Evolutionary conservation across 2,329 filamentous ascomycete genomes (phyloP).

Genomic region (Hypoxylon sp.): DNA sequence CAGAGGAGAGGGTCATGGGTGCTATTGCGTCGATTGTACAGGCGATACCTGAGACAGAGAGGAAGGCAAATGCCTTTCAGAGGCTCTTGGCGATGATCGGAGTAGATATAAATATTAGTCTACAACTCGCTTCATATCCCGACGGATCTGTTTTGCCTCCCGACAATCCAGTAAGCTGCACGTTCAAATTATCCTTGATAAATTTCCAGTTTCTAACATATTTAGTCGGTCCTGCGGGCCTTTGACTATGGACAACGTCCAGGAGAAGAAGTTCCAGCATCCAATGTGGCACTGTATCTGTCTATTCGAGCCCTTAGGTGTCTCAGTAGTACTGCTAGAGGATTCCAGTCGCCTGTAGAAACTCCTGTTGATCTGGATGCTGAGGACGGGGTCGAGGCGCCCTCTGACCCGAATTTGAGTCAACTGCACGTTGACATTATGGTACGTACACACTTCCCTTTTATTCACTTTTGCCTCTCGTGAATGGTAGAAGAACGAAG

Average conservation of each 20-base stretch:
- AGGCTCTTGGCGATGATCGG: conserved; percentile 69
- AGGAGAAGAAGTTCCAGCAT: conserved; percentile 34
- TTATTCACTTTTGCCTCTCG: too few species aligned
- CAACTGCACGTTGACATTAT: conserved; percentile 59
- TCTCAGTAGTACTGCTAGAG: conserved; percentile 74
- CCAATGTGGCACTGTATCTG: conserved; percentile 60
- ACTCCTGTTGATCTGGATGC: conserved; percentile 72
- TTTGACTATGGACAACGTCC: conserved; percentile 43
- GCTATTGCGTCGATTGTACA: conserved; percentile 81
- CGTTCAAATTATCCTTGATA: too few species aligned
- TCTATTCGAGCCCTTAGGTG: conserved; percentile 69
- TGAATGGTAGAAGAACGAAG: conserved; percentile 57
- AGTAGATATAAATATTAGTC: conserved; percentile 62
- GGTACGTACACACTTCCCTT: conserved; percentile 46
- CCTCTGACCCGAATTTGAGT: conserved; percentile 32
- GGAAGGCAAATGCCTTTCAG: conserved; percentile 62
- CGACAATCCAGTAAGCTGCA: conserved; percentile 42
- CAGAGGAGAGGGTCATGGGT: conserved; percentile 77
- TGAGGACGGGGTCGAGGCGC: conserved; percentile 41
- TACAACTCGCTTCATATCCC: conserved; percentile 48
- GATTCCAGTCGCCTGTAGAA: conserved; percentile 74
- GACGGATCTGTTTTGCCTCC: conserved; percentile 35
- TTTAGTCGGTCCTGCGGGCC: conserved; percentile 41
- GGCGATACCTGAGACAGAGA: conserved; percentile 67
- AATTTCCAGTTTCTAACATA: conserved; percentile 38